phyloP scores from a whole-genome alignment of 257 asterid species.

The Solanum medicagineum region DNA sequence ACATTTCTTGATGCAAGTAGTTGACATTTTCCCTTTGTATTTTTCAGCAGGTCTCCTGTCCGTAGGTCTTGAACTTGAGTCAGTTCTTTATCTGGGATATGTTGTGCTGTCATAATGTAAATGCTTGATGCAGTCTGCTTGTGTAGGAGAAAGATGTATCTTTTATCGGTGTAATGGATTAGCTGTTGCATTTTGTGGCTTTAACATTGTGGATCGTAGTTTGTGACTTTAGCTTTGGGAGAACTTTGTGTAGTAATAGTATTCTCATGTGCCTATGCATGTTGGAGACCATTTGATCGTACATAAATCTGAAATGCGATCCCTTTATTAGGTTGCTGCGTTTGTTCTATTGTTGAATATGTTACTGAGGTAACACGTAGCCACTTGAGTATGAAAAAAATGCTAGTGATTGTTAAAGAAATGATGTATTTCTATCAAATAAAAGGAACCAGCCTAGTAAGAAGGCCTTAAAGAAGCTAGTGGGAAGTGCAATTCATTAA shows the following conservation, averaged over 20 bases:
- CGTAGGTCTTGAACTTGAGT: conserved; percentile 37
- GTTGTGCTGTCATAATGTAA: background rate
- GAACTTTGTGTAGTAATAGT: background rate
- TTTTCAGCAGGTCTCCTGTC: conserved; percentile 46
- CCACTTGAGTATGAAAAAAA: background rate
- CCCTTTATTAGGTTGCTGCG: background rate
- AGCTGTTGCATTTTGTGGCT: background rate
- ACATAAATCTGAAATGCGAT: background rate
- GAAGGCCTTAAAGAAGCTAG: background rate
- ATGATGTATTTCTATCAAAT: background rate
- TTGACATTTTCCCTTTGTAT: background rate
- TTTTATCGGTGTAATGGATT: background rate
- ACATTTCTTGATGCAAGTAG: background rate
- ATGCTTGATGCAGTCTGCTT: background rate
- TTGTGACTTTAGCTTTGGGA: background rate
- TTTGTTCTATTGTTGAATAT: background rate
- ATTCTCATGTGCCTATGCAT: background rate
- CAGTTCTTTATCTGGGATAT: background rate
- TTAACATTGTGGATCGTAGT: background rate
- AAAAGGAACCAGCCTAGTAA: background rate
- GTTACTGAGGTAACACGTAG: background rate
- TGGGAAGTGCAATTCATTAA: background rate
- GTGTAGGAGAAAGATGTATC: background rate
- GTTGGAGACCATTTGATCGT: background rate
- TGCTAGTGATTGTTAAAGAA: background rate